Conservation (phyloP, 495 filamentous ascomycete genomes). For the Rostrohypoxylon terebratum region DNA sequence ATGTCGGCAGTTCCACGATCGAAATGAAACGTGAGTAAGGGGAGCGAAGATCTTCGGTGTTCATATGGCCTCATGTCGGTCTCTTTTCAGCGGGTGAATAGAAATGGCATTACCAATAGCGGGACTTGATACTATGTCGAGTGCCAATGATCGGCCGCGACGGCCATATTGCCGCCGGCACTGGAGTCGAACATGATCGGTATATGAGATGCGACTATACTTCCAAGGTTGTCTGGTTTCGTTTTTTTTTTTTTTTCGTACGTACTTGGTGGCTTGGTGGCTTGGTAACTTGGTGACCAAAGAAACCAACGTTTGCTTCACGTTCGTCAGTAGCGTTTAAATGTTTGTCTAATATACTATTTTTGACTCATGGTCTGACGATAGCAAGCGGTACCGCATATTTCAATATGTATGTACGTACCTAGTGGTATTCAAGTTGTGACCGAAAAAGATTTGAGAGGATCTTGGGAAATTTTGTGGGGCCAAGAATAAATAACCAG, state of each 20-base stretch:
- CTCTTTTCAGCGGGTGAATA: conserved; percentile 43
- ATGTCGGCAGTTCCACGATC: conserved; percentile 40
- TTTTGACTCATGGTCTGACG: conserved; percentile 19
- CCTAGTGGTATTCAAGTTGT: conserved; percentile 6
- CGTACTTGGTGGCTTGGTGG: conserved; percentile 9
- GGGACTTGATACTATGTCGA: conserved; percentile 34
- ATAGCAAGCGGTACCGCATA: conserved; percentile 16
- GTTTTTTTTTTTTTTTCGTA: conserved; percentile 16
- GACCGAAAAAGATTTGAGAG: neutral
- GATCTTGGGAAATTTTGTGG: neutral
- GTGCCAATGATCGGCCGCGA: conserved; percentile 38
- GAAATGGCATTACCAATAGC: conserved; percentile 34
- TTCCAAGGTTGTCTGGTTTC: conserved; percentile 4
- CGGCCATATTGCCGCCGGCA: conserved; percentile 42
- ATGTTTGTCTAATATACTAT: conserved; percentile 28
- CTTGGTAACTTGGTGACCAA: conserved; percentile 10
- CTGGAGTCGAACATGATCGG: conserved; percentile 8
- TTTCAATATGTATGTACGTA: neutral
- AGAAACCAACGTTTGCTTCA: conserved; percentile 16
- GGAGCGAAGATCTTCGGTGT: conserved; percentile 40
- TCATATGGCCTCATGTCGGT: conserved; percentile 48
- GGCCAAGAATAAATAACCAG: neutral
- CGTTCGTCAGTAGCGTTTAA: conserved; percentile 19
- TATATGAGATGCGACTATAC: conserved; percentile 11
- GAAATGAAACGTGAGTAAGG: conserved; percentile 39